Evolutionary conservation across 2,329 filamentous ascomycete genomes (phyloP).

Genomic region (Dothideomycetes sp.): DNA sequence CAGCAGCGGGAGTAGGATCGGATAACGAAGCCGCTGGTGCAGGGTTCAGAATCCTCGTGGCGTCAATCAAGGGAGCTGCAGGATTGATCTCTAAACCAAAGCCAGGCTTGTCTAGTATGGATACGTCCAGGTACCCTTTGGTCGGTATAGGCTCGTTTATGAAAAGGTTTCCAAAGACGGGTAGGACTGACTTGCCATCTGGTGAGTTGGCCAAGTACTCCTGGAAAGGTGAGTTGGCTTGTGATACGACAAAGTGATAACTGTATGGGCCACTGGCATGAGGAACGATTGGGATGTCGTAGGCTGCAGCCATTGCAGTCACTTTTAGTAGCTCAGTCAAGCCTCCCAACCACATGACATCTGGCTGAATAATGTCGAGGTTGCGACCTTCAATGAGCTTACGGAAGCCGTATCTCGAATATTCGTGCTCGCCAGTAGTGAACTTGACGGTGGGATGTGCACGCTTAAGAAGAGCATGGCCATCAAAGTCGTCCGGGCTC

Average conservation of each 20-base stretch:
- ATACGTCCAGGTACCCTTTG: constrained; percentile 69
- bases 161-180: constrained; percentile 88
- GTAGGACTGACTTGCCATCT: constrained; percentile 78
- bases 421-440: constrained; percentile 93
- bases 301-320: constrained; percentile 77
- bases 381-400: constrained; percentile 87
- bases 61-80: constrained; percentile 66
- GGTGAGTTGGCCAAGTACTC: constrained; percentile 91
- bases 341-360: constrained; percentile 96
- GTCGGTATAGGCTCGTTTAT: constrained; percentile 79
- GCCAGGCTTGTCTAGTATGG: constrained; percentile 68
- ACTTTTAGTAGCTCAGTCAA: constrained; percentile 87
- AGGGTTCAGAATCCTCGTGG: constrained; percentile 60
- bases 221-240: constrained; percentile 88
- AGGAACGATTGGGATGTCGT: constrained; percentile 91
- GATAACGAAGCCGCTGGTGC: constrained; percentile 36
- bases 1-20: constrained; percentile 10
- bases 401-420: constrained; percentile 86
- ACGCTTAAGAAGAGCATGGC: constrained; percentile 79
- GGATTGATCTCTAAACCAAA: constrained; percentile 86
- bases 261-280: constrained; percentile 90
- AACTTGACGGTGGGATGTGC: constrained; percentile 87
- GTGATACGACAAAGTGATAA: constrained; percentile 91
- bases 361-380: constrained; percentile 86
- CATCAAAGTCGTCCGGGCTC: constrained; percentile 83